phyloP scores from a whole-genome alignment of 2,329 filamentous ascomycete species.

The Trichoderma lentiforme region DNA sequence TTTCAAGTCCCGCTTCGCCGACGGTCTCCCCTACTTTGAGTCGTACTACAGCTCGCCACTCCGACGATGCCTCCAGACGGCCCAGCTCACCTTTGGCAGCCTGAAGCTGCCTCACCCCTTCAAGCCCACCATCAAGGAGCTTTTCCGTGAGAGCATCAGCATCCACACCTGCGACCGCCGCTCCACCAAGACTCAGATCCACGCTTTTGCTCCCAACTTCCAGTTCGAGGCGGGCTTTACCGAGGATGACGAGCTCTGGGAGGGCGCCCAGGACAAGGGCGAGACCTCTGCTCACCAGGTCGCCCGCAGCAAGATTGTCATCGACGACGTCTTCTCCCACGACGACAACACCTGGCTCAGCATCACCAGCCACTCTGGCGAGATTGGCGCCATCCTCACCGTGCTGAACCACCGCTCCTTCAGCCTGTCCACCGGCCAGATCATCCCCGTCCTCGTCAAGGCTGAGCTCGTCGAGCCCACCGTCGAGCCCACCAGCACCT shows the following conservation, averaged over 20 bases:
- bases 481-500: constrained; percentile 29
- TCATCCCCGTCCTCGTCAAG: constrained; percentile 65
- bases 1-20: constrained; percentile 52
- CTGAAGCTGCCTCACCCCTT: constrained; percentile 56
- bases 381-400: constrained; percentile 49
- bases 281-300: constrained; percentile 49
- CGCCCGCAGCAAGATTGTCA: constrained; percentile 44
- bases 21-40: constrained; percentile 59
- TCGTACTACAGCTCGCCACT: constrained; percentile 65
- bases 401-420: constrained; percentile 62
- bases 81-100: constrained; percentile 56
- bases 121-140: constrained; percentile 59
- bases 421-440: constrained; percentile 60
- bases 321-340: constrained; percentile 55
- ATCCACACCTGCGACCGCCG: constrained; percentile 68
- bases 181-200: constrained; percentile 52
- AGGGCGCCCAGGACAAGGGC: constrained; percentile 37
- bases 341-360: constrained; percentile 56
- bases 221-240: constrained; percentile 59
- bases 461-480: constrained; percentile 43
- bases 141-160: constrained; percentile 62
- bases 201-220: constrained; percentile 49
- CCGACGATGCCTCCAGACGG: constrained; percentile 60
- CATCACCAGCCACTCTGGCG: constrained; percentile 59
- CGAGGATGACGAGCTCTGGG: constrained; percentile 51